Evolutionary conservation across 495 filamentous ascomycete genomes (phyloP).

Genomic region (Parathielavia hyrcaniae): DNA sequence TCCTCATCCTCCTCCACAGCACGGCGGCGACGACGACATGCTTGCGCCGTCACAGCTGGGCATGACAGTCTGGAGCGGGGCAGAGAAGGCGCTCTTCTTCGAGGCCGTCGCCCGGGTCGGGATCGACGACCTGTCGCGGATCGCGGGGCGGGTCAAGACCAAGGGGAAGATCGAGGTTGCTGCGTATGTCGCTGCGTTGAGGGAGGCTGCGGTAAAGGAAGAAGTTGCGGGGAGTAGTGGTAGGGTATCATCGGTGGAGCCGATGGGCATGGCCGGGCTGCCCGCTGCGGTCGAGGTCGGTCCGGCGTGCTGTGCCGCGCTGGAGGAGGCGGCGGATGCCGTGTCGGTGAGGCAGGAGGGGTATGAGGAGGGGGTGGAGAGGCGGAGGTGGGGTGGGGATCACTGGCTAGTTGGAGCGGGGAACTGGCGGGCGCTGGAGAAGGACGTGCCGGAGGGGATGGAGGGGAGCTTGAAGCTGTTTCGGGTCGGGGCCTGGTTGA

Average conservation of each 20-base stretch:
- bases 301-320: constrained; percentile 53
- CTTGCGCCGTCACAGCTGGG: constrained; percentile 54
- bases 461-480: constrained; percentile 39
- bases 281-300: constrained; percentile 71
- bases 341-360: constrained; percentile 52
- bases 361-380: constrained; percentile 50
- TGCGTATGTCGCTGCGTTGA: constrained; percentile 58
- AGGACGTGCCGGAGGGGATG: constrained; percentile 10
- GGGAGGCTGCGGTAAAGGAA: constrained; percentile 25
- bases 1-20: constrained; percentile 3
- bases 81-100: constrained; percentile 69
- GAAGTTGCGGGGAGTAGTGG: too few relatives aligned
- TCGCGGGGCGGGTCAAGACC: constrained; percentile 58
- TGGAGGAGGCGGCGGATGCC: constrained; percentile 62
- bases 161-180: constrained; percentile 72
- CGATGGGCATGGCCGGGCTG: constrained; percentile 45
- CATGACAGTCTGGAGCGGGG: constrained; percentile 57
- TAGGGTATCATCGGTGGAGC: neutral
- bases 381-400: constrained; percentile 42
- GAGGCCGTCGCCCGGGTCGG: constrained; percentile 56
- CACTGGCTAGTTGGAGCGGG: constrained; percentile 3
- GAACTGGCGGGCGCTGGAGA: constrained; percentile 14
- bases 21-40: constrained; percentile 8
- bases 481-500: constrained; percentile 53
- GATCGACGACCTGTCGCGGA: constrained; percentile 49